Conservation (phyloP, 2,329 filamentous ascomycete species). For the Epichloe elymi region DNA sequence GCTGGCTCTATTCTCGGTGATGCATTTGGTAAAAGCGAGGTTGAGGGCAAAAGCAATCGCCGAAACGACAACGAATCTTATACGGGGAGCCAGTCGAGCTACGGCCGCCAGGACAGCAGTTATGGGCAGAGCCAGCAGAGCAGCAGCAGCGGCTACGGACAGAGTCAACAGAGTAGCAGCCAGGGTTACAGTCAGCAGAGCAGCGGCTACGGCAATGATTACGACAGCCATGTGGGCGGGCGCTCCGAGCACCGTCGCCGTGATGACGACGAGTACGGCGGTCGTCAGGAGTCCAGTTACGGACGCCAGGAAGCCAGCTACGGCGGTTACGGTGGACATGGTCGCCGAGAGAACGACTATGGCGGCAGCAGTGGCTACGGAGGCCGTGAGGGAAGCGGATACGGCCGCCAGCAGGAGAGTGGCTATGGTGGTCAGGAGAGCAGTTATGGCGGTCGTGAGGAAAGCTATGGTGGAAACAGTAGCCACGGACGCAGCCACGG, state of each 20-base stretch:
- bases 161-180: slow-evolving; percentile 37
- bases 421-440: slow-evolving; percentile 5
- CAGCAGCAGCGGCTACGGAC: slow-evolving; percentile 43
- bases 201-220: slow-evolving; percentile 13
- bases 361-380: slow-evolving; percentile 8
- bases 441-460: slow-evolving; percentile 12
- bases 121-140: slow-evolving; percentile 49
- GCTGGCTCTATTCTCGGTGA: slow-evolving; percentile 54
- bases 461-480: slow-evolving; percentile 10
- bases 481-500: slow-evolving; percentile 7
- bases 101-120: slow-evolving; percentile 41
- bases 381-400: slow-evolving; percentile 6
- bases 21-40: slow-evolving; percentile 41
- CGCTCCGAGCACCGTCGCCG: slow-evolving; percentile 4
- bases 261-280: slow-evolving; percentile 7
- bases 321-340: slow-evolving; percentile 10
- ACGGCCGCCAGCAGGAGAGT: slow-evolving; percentile 9
- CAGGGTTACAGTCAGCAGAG: slow-evolving; percentile 41
- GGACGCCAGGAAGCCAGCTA: slow-evolving; percentile 11
- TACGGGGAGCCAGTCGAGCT: slow-evolving; percentile 47
- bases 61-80: slow-evolving; percentile 46
- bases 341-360: slow-evolving; percentile 4
- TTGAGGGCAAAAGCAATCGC: slow-evolving; percentile 38
- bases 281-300: slow-evolving; percentile 12
- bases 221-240: slow-evolving; percentile 11